Evolutionary conservation across 2,329 filamentous ascomycete genomes (phyloP).

Genomic region (Botrytis porri): DNA sequence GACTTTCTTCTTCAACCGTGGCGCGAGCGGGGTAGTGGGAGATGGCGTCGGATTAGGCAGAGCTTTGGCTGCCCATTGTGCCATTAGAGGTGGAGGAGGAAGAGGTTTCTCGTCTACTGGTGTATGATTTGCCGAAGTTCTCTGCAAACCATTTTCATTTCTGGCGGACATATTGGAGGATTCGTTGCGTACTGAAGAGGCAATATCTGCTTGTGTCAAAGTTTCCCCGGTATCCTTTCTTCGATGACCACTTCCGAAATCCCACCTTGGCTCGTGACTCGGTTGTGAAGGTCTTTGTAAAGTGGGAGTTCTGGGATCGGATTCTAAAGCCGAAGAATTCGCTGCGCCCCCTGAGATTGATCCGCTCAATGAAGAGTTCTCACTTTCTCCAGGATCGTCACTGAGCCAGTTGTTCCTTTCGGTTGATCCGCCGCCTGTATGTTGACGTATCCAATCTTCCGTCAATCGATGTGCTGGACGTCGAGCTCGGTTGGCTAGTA

Average conservation of each 20-base stretch:
- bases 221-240: conserved; percentile 39
- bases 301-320: conserved; percentile 38
- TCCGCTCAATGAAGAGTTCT: conserved; percentile 72
- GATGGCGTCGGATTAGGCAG: conserved; percentile 24
- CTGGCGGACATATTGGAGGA: conserved; percentile 27
- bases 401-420: conserved; percentile 82
- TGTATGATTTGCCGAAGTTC: conserved; percentile 24
- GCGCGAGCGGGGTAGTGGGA: conserved; percentile 44
- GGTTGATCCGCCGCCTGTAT: conserved; percentile 66
- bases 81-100: conserved; percentile 35
- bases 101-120: conserved; percentile 42
- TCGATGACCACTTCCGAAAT: conserved; percentile 27
- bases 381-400: conserved; percentile 70
- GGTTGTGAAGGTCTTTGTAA: conserved; percentile 33
- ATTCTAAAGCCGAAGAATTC: conserved; percentile 42
- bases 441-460: conserved; percentile 83
- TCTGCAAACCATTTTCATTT: conserved; percentile 28
- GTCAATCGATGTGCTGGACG: conserved; percentile 63
- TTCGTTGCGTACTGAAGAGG: conserved; percentile 17
- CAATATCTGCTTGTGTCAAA: conserved; percentile 36
- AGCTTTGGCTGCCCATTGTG: conserved; percentile 22
- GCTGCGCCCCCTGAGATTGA: conserved; percentile 53
- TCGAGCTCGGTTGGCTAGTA: conserved; percentile 61
- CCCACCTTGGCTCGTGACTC: conserved; percentile 26
- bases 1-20: conserved; percentile 67